Conservation (phyloP, 192 early-diverging fungal genomes). For the Podila clonocystis region DNA sequence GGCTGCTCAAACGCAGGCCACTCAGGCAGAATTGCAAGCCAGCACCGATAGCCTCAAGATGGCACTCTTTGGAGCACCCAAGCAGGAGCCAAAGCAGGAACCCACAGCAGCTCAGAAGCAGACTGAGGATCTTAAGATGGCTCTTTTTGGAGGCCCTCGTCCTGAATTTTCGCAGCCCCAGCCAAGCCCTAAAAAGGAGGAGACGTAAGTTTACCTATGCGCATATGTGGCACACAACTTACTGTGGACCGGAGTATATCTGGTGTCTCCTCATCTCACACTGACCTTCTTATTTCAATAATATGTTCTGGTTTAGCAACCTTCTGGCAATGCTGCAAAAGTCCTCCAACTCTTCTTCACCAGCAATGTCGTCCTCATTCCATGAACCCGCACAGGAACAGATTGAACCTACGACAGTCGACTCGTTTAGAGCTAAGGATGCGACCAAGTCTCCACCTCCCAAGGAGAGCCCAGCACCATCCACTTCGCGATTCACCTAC, state of each 20-base stretch:
- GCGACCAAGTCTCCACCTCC: conserved; percentile 18
- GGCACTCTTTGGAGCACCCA: conserved; percentile 51
- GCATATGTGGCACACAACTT: background rate
- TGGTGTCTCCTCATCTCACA: background rate
- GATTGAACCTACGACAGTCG: background rate
- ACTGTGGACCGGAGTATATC: background rate
- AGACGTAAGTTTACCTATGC: conserved; percentile 20
- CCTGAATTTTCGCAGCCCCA: conserved; percentile 37
- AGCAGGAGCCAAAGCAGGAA: conserved; percentile 31
- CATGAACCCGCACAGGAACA: conserved; percentile 7
- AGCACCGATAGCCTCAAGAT: conserved; percentile 54
- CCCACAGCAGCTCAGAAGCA: conserved; percentile 37
- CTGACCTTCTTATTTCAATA: background rate
- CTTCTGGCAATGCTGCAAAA: conserved; percentile 43
- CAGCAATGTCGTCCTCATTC: conserved; percentile 8
- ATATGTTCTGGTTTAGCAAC: conserved; percentile 12
- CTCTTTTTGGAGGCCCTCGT: conserved; percentile 36
- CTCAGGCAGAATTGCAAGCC: conserved; percentile 35
- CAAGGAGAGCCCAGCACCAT: conserved; percentile 33
- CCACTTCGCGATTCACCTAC: conserved; percentile 55
- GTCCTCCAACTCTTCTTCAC: conserved; percentile 28
- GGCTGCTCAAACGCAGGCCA: conserved; percentile 4
- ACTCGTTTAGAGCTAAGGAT: conserved; percentile 13
- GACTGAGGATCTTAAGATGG: conserved; percentile 43
- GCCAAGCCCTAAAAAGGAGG: conserved; percentile 41